These are phyloP conservation scores for Microcyclosporella mali DNA, from an alignment of 2,329 filamentous ascomycete genomes.

Conservation along the genomic window DNA sequence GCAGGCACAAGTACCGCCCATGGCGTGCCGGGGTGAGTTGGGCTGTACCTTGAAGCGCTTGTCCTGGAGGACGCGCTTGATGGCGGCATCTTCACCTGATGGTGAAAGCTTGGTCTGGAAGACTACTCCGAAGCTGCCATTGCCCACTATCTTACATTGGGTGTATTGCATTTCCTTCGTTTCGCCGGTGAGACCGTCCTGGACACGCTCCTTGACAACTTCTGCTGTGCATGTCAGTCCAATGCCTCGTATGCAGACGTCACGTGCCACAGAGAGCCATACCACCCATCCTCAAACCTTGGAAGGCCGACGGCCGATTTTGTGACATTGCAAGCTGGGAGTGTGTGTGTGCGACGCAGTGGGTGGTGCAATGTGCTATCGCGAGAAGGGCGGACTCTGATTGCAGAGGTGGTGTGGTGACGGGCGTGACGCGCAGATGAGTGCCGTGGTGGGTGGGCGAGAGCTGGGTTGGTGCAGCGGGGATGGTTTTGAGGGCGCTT, in stretches of 20 bases:
- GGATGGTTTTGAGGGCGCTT: no score
- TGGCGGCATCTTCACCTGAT: conserved; percentile 96
- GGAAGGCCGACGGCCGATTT: conserved; percentile 85
- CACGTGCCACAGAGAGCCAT: conserved; percentile 41
- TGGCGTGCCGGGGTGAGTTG: conserved; percentile 20
- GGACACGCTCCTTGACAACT: conserved; percentile 96
- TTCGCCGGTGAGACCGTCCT: conserved; percentile 95
- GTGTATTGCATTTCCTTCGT: conserved; percentile 97
- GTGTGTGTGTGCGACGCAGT: conserved; percentile 1
- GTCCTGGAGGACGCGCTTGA: conserved; percentile 97
- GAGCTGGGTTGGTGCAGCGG: conserved; percentile 1
- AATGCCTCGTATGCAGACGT: conserved; percentile 7
- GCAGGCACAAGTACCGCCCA: not conserved
- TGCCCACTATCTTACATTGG: conserved; percentile 98
- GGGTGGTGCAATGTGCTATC: conserved; percentile 29
- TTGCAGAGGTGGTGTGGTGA: conserved; percentile 43
- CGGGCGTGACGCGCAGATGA: conserved; percentile 36
- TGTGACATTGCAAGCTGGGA: conserved; percentile 68
- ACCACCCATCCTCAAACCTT: conserved; percentile 93
- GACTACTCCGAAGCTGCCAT: conserved; percentile 96
- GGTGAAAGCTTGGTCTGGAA: conserved; percentile 98
- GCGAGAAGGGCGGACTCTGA: conserved; percentile 36
- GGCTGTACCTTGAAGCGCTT: conserved; percentile 90
- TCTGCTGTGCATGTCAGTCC: conserved; percentile 54
- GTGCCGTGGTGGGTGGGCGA: conserved; percentile 44